phyloP scores from a whole-genome alignment of 2,329 filamentous ascomycete species.

The Falciphora oryzae region DNA sequence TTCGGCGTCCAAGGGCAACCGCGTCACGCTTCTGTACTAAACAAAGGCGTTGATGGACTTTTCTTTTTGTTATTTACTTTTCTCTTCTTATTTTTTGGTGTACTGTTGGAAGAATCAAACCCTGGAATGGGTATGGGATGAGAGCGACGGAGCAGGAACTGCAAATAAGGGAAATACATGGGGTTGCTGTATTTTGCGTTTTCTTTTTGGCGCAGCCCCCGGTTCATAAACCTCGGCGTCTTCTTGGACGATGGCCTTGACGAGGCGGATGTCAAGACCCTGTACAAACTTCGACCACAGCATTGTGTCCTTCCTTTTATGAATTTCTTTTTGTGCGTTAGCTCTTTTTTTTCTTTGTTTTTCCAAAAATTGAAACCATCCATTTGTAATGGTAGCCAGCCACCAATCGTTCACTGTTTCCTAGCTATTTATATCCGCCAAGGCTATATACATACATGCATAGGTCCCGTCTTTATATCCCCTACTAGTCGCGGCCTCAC shows the following conservation, averaged over 20 bases:
- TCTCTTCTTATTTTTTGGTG: background rate
- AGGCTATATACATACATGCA: too few species aligned
- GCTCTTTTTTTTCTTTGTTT: background rate
- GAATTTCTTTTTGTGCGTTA: background rate
- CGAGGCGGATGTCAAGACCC: background rate
- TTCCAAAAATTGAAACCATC: background rate
- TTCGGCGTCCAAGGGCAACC: background rate
- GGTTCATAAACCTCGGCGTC: background rate
- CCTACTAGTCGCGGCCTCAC: too few species aligned
- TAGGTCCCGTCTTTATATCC: too few species aligned
- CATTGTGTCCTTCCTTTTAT: background rate
- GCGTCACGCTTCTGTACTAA: conserved; percentile 10
- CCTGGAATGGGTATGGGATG: background rate
- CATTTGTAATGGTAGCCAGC: background rate
- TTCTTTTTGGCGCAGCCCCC: background rate
- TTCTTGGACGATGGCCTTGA: background rate
- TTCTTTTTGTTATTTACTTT: background rate
- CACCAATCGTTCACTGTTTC: background rate
- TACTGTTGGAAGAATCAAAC: background rate
- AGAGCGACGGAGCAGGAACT: background rate
- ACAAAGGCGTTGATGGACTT: background rate
- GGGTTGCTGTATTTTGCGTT: background rate
- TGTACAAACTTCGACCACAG: background rate
- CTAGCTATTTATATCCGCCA: too few species aligned
- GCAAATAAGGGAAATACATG: background rate